Percentiles rank a stretch among this genome's conserved stretches.
phyloP scores from a whole-genome alignment of 1,139 yeast genomes.

The Suhomyces taliae region DNA sequence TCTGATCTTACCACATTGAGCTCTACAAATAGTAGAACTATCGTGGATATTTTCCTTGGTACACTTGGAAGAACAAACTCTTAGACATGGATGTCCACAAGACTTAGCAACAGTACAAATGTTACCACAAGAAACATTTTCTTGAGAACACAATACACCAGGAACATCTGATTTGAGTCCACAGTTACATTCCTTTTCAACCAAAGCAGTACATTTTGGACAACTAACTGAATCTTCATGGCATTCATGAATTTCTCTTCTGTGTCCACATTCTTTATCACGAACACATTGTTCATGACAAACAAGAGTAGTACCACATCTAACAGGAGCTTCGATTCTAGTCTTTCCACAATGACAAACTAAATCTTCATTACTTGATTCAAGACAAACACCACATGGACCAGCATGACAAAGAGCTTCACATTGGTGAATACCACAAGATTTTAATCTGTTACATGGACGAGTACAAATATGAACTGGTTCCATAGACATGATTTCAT shows the following conservation, averaged over 20 bases:
- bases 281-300: constrained; percentile 73
- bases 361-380: constrained; percentile 78
- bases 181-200: constrained; percentile 69
- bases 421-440: constrained; percentile 77
- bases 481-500: constrained; percentile 63
- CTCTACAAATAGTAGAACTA: constrained; percentile 47
- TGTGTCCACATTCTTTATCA: constrained; percentile 70
- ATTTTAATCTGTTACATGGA: constrained; percentile 62
- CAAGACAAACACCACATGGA: constrained; percentile 80
- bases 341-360: constrained; percentile 87
- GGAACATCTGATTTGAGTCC: constrained; percentile 55
- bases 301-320: constrained; percentile 79
- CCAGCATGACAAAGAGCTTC: constrained; percentile 80
- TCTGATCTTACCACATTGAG: constrained; percentile 54
- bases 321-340: constrained; percentile 76
- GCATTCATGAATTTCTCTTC: constrained; percentile 70
- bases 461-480: constrained; percentile 76
- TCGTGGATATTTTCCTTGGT: constrained; percentile 33
- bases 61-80: constrained; percentile 51
- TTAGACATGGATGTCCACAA: constrained; percentile 74
- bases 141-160: constrained; percentile 72
- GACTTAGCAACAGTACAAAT: constrained; percentile 56
- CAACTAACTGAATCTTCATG: constrained; percentile 65
- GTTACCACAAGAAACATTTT: constrained; percentile 69
- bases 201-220: constrained; percentile 74